phyloP scores from a whole-genome alignment of 2,329 filamentous ascomycete genomes.

The Ceratocystis alfenasii region DNA sequence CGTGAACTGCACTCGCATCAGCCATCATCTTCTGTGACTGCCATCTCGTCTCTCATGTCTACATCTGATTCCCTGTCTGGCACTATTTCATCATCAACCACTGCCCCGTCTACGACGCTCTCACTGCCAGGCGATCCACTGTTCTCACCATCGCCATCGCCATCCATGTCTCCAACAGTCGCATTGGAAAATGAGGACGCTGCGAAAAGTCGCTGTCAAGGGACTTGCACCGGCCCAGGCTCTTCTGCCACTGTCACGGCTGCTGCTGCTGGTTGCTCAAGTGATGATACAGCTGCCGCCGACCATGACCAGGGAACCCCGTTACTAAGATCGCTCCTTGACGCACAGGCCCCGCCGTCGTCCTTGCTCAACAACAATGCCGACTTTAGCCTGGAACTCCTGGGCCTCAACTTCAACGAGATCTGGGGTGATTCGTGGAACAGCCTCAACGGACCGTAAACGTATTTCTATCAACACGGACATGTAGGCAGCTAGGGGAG shows the following conservation, averaged over 20 bases:
- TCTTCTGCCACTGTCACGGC: not conserved
- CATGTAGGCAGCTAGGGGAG: too few species aligned
- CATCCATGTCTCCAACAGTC: slow-evolving; percentile 26
- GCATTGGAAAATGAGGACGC: not conserved
- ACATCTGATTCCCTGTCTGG: not conserved
- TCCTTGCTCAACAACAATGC: slow-evolving; percentile 30
- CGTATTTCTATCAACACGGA: too few species aligned
- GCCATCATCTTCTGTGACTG: slow-evolving; percentile 4
- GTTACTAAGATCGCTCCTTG: slow-evolving; percentile 20
- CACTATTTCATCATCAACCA: not conserved
- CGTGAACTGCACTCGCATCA: not conserved
- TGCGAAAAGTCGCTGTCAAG: slow-evolving; percentile 25
- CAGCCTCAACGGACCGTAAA: slow-evolving; percentile 27
- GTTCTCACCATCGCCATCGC: slow-evolving; percentile 29
- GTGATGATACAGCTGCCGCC: not conserved
- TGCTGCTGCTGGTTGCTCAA: not conserved
- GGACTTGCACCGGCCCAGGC: not conserved
- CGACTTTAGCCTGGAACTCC: slow-evolving; percentile 42
- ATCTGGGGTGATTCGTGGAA: slow-evolving; percentile 42
- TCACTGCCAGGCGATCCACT: slow-evolving; percentile 18
- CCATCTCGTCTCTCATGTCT: slow-evolving; percentile 12
- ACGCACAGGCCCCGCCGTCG: slow-evolving; percentile 29
- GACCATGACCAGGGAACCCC: slow-evolving; percentile 4
- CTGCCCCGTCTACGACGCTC: slow-evolving; percentile 14
- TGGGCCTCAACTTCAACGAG: slow-evolving; percentile 44